phyloP scores from a whole-genome alignment of 768 basidiomycete genomes.

The Solioccasus polychromus region DNA sequence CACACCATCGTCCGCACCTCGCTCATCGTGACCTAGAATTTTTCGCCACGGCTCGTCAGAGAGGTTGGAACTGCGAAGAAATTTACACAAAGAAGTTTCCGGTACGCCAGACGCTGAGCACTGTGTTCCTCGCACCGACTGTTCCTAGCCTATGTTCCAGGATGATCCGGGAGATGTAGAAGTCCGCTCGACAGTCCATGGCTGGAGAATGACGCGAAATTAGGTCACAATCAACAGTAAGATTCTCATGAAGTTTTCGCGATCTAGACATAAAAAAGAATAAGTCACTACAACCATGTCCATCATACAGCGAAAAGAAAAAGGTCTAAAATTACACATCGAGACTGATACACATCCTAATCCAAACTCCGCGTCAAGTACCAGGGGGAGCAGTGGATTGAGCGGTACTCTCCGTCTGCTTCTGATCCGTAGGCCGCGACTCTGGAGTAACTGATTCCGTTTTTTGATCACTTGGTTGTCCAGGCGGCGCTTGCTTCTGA shows the following conservation, averaged over 20 bases:
- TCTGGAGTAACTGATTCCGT: background rate
- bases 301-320: background rate
- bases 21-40: slow-evolving; percentile 82
- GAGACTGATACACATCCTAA: too few relatives aligned
- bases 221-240: too few relatives aligned
- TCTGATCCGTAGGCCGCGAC: slow-evolving; percentile 3
- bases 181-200: slow-evolving; percentile 80
- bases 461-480: slow-evolving; percentile 7
- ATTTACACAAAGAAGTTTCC: slow-evolving; percentile 63
- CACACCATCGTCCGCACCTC: slow-evolving; percentile 83
- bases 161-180: slow-evolving; percentile 79
- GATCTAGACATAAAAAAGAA: too few relatives aligned
- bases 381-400: background rate
- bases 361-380: too few relatives aligned
- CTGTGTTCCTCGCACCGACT: background rate
- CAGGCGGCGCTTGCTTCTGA: slow-evolving; percentile 2
- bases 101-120: slow-evolving; percentile 36
- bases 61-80: slow-evolving; percentile 73
- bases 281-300: background rate
- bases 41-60: slow-evolving; percentile 57
- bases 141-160: slow-evolving; percentile 79
- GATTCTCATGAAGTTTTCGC: too few relatives aligned
- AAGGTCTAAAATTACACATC: background rate
- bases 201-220: slow-evolving; percentile 63
- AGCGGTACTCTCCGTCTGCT: background rate